A percentile compares a stretch with the other conserved stretches of the same genome.
Evolutionary conservation across 2,329 filamentous ascomycete species (phyloP).

Genomic region (Neofusicoccum cordaticola): DNA sequence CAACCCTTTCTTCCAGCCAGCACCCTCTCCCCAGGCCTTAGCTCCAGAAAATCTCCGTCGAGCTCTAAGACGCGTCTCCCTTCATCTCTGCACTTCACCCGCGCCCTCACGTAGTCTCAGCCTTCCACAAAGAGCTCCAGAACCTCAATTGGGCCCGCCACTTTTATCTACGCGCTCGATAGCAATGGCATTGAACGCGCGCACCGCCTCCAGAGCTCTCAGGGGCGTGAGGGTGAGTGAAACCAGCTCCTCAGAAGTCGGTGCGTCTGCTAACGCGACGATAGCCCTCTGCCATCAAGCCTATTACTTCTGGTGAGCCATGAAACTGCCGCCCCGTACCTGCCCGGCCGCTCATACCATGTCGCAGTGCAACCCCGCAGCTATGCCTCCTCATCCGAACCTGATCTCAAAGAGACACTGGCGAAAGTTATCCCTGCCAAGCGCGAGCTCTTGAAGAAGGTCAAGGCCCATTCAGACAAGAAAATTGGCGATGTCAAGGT

Average conservation of each 20-base stretch:
- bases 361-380: conserved; percentile 47
- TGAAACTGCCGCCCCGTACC: not conserved
- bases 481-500: conserved; percentile 90
- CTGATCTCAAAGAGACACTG: conserved; percentile 84
- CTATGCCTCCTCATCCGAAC: conserved; percentile 76
- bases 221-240: conserved; percentile 61
- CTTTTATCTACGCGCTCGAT: not conserved
- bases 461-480: conserved; percentile 81
- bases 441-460: conserved; percentile 87
- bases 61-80: not conserved
- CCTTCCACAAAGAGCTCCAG: not conserved
- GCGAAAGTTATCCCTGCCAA: conserved; percentile 84
- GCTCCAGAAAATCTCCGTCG: not conserved
- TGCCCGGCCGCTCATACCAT: conserved; percentile 12
- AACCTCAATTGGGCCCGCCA: not conserved
- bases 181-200: conserved; percentile 65
- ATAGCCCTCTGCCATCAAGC: conserved; percentile 31
- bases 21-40: not conserved
- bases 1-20: not conserved
- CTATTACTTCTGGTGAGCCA: conserved; percentile 36
- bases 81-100: not conserved
- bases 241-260: not conserved
- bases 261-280: conserved; percentile 22
- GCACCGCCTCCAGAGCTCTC: conserved; percentile 61
- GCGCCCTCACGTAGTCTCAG: not conserved